These are phyloP conservation scores for Podila epigama DNA, from an alignment of 192 early-diverging fungal species.

Conservation along the genomic window DNA sequence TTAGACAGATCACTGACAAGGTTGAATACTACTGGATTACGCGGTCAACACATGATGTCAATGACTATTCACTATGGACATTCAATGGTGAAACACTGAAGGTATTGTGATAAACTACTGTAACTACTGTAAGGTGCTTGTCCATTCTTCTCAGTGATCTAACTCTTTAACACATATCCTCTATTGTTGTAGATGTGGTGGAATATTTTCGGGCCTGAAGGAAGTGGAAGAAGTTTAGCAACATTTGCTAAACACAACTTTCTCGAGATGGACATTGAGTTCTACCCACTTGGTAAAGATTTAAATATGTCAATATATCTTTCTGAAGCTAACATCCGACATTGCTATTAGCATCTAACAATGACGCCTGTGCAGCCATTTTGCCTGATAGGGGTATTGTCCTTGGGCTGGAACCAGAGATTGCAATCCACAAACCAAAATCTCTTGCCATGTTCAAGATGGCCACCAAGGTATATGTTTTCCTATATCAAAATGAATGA, in stretches of 20 bases:
- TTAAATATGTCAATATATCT: background rate
- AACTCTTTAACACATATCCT: no score
- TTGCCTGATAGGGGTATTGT: slow-evolving; percentile 75
- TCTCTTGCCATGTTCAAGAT: slow-evolving; percentile 68
- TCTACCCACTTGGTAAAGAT: slow-evolving; percentile 77
- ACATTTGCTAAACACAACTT: slow-evolving; percentile 48
- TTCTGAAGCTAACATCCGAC: background rate
- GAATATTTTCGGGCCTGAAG: slow-evolving; percentile 39
- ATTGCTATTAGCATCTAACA: slow-evolving; percentile 1
- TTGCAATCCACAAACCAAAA: slow-evolving; percentile 61
- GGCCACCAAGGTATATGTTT: slow-evolving; percentile 65
- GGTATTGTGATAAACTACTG: no score
- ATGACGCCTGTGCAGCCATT: slow-evolving; percentile 58
- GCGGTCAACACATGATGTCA: slow-evolving; percentile 56
- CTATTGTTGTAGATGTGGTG: slow-evolving; percentile 38
- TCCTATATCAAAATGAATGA: no score
- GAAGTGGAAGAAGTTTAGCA: slow-evolving; percentile 24
- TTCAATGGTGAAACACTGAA: slow-evolving; percentile 70
- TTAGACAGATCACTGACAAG: slow-evolving; percentile 59
- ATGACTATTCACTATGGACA: slow-evolving; percentile 74
- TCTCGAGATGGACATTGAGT: slow-evolving; percentile 71
- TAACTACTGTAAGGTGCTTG: no score
- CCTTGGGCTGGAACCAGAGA: slow-evolving; percentile 76
- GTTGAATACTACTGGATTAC: slow-evolving; percentile 83
- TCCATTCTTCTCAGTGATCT: no score